A percentile compares a stretch with the other conserved stretches of the same genome.
Evolutionary conservation across 2,329 filamentous ascomycete species (phyloP).

Genomic region (Alternaria triticina): DNA sequence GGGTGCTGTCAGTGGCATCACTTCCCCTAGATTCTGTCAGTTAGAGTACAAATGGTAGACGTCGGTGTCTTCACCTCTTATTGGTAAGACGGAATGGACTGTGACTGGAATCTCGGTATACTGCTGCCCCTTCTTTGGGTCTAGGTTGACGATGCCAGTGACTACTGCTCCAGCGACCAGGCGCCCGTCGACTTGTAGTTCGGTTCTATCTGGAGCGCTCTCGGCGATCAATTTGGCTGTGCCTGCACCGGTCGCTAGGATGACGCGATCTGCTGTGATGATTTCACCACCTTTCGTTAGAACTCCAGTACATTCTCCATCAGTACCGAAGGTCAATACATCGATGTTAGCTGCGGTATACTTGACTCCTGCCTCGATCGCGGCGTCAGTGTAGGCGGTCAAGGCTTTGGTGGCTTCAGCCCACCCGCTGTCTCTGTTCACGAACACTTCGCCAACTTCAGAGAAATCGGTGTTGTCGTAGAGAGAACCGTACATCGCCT

Average conservation of each 20-base stretch:
- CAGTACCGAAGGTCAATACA: neutral
- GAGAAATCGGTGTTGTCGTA: neutral
- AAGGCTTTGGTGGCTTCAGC: neutral
- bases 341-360: neutral
- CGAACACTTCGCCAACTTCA: neutral
- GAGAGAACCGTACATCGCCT: neutral
- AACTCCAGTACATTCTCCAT: neutral
- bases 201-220: neutral
- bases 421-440: neutral
- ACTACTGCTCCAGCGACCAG: neutral
- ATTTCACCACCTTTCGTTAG: neutral
- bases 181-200: neutral
- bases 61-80: neutral
- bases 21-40: neutral
- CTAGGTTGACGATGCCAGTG: neutral
- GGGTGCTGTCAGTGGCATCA: neutral
- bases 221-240: neutral
- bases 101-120: neutral
- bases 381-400: neutral
- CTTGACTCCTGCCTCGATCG: neutral
- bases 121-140: neutral
- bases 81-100: neutral
- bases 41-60: accelerated
- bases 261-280: neutral
- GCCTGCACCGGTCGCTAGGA: neutral